Evolutionary conservation across 352 stramenopile genomes (phyloP), one percentile per base, ranked within the genome.

Genomic region (Globisporangium parvum): DNA sequence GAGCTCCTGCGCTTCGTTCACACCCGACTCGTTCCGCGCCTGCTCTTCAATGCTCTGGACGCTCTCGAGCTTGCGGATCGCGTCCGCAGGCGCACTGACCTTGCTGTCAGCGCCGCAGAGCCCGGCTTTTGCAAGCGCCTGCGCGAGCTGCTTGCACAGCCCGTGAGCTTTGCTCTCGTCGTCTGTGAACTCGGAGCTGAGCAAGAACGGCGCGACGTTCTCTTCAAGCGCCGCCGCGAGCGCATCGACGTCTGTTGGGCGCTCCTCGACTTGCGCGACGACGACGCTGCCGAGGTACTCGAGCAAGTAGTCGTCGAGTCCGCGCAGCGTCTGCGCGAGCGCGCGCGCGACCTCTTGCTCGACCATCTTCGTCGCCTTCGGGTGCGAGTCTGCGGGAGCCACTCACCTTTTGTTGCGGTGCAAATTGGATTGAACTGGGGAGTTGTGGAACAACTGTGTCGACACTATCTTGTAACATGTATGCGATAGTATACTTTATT

Each of bases 31-130:
- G 20, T 65, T 48, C 37, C 77, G 75, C 45, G 79, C 73, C 47
- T 77, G 71, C 53, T 93, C 79, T 53, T 93, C 77, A 55, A 93
- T 92, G 55, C 65, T 85, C 51, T 88, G 75, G 17, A 76, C 66
- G 41, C 66, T 78, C 12, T 77, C 77, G 52, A 94, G 63, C 15
- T 80, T 77, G 6, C 78, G 78, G 47, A 91, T 67, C 17, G 71
- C 73, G 41, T 68, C 42, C 2, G 42, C 52, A 3, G 20, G 14
- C 1, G 53, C 44, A 15, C 35, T 39, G 23, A 67, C 56, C 55
- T 56, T 51, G 62, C 53, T 71, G 47, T 55, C 28, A 2, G 55
- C 49, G 15, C 57, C 63, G 18, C 54, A 59, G 14, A 67, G 11
- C 24, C 66, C 49, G 61, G 55, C 60, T 57, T 58, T 20, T 58